Base-by-base conservation (phyloP, 2,329 filamentous ascomycete species). In the Lasiodiplodia theobromae region DNA sequence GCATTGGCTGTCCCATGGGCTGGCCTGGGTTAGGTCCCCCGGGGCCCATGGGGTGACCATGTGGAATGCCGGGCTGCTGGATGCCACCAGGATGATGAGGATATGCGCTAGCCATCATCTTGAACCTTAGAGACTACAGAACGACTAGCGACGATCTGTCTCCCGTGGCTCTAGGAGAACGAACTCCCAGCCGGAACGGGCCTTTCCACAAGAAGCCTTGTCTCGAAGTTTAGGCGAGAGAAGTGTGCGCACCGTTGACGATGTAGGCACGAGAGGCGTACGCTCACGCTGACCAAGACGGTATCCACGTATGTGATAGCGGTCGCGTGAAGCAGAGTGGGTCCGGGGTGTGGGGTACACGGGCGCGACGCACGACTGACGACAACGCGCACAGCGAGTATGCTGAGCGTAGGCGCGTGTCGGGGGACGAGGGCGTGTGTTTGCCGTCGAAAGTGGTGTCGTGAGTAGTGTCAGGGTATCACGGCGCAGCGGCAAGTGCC, bases 1-100 rank as follows among this genome's bases (percentile, higher is more conserved):
- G 91, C 78, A 91, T 91, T 73, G 87, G 88, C 71, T 91, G 90
- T 66, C 84, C 86, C 79, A 91, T 91, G 72, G 88, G 89, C 76
- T 92, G 90, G 73, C 87, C 90, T 66, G 88, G 89, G 73, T 90
- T 91, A 64, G 91, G 90, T 75, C 88, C 88, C 77, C 88, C 88
- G 49, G 86, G 84, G 71, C 83, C 85, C 83, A 89, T 88, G 70
- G 87, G 87, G 73, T 89, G 88, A 64, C 85, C 87, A 71, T 87
- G 87, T 71, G 87, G 86, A 72, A 91, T 88, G 72, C 89, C 90
- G 71, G 90, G 89, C 78, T 92, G 90, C 74, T 89, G 91, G 88
- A 93, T 91, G 77, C 84, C 88, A 75, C 85, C 87, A 72, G 89
- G 89, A 82, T 92, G 85, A 78, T 86, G 90, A 79, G 90, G 89